Evolutionary conservation across 2,329 filamentous ascomycete genomes (phyloP), one percentile per base, ranked within the genome.

Genomic region (Paecilomyces dactylethromorphus): DNA sequence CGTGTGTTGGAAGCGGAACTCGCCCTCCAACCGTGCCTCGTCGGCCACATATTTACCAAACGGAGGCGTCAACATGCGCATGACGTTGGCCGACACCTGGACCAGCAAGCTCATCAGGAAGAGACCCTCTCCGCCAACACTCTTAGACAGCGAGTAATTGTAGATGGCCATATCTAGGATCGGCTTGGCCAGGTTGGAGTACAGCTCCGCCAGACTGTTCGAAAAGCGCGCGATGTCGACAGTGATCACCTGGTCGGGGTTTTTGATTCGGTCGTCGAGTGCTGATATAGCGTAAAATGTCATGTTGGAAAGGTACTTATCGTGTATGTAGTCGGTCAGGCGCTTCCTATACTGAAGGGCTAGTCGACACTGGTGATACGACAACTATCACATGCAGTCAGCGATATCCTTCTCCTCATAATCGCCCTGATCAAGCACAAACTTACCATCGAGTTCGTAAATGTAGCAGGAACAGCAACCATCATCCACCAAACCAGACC

Each of bases 21-120:
- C 94, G 63, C 94, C 94, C 75, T 99, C 94, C 21, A 99, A 76
- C 49, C 91, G 84, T 33, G 94, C 93, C 76, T 99, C 94, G 68
- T 99, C 94, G 32, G 94, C 94, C 18, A 99, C 94, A 69, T 95
- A 99, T 82, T 92, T 96, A 59, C 94, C 94, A 68, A 99, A 99
- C 0, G 94, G 94, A 4, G 94, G 94, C 0, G 94, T 97, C 31
- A 99, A 81, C 5, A 91, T 90, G 61, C 94, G 87, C 93, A 99
- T 97, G 22, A 96, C 84, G 67, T 89, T 89, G 13, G 94, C 92
- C 1, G 92, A 97, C 54, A 97, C 78, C 75, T 99, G 94, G 1
- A 99, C 93, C 4, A 99, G 82, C 39, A 97, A 78, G 53, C 90
- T 90, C 93, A 97, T 97, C 72, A 95, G 90, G 70, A 99, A 91